These are phyloP conservation scores for Monosporozyma aerobia DNA, from an alignment of 805 yeast genomes.

Conservation along the genomic window DNA sequence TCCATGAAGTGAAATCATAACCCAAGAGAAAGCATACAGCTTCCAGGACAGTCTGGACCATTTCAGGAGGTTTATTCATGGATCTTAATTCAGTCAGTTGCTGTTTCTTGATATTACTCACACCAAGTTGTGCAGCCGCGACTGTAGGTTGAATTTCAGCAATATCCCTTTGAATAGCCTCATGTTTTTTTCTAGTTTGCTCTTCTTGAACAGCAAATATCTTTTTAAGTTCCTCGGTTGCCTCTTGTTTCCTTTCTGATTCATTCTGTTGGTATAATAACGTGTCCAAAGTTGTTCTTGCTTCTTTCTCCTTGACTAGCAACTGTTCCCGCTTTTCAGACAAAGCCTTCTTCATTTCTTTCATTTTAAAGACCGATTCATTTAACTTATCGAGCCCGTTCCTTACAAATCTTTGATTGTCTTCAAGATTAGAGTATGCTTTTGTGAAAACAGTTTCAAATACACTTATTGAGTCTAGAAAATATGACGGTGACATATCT, in stretches of 20 bases:
- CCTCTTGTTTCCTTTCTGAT: constrained; percentile 83
- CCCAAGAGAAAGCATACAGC: constrained; percentile 83
- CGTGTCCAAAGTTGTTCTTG: constrained; percentile 57
- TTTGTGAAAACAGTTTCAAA: constrained; percentile 36
- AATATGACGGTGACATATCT: constrained; percentile 43
- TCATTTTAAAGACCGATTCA: constrained; percentile 69
- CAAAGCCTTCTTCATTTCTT: constrained; percentile 45
- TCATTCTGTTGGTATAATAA: constrained; percentile 84
- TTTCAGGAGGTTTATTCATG: constrained; percentile 83
- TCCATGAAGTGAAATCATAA: constrained; percentile 57
- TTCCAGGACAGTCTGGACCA: constrained; percentile 77
- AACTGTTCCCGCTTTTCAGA: constrained; percentile 45
- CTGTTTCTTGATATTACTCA: constrained; percentile 85
- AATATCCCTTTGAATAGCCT: constrained; percentile 52
- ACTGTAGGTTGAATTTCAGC: constrained; percentile 77
- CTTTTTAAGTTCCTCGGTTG: constrained; percentile 65
- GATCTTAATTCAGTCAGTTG: constrained; percentile 84
- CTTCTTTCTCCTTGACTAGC: constrained; percentile 52
- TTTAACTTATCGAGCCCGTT: constrained; percentile 65
- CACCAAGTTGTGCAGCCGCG: constrained; percentile 75
- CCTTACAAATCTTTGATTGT: constrained; percentile 60
- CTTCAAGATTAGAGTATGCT: constrained; percentile 45
- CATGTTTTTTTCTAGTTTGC: constrained; percentile 46
- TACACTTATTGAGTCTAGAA: constrained; percentile 39
- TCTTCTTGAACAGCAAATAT: constrained; percentile 60